Percentiles rank a stretch among this genome's conserved stretches.
Evolutionary conservation across 129 eudicot genomes (phyloP).

Genomic region (Smallanthus sonchifolius): DNA sequence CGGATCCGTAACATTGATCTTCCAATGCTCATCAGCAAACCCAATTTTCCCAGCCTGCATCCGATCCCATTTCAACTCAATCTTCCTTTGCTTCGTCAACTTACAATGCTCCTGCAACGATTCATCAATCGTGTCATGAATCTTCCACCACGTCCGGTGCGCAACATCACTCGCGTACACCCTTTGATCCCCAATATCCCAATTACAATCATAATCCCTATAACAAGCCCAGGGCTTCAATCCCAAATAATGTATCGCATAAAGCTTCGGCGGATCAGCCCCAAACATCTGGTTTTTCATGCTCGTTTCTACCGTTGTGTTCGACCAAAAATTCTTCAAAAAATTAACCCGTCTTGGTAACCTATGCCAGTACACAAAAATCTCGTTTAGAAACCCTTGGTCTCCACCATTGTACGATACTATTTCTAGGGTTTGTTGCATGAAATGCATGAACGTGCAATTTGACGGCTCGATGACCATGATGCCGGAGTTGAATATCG

Average conservation of each 20-base stretch:
- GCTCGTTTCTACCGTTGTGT: slow-evolving; percentile 44
- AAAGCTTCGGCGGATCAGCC: slow-evolving; percentile 76
- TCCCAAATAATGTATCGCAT: slow-evolving; percentile 78
- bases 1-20: slow-evolving; percentile 78
- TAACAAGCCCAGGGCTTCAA: slow-evolving; percentile 91
- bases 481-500: slow-evolving; percentile 85
- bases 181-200: slow-evolving; percentile 57
- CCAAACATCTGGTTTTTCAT: slow-evolving; percentile 78
- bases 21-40: slow-evolving; percentile 54
- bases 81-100: slow-evolving; percentile 54
- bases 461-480: slow-evolving; percentile 93
- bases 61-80: slow-evolving; percentile 67
- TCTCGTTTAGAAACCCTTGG: slow-evolving; percentile 84
- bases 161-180: slow-evolving; percentile 90
- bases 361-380: slow-evolving; percentile 88
- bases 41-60: slow-evolving; percentile 49
- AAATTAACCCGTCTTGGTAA: slow-evolving; percentile 79
- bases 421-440: slow-evolving; percentile 42
- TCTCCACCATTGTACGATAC: slow-evolving; percentile 91
- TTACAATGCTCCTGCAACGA: slow-evolving; percentile 50
- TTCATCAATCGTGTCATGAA: slow-evolving; percentile 68
- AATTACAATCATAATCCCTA: slow-evolving; percentile 86
- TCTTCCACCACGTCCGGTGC: slow-evolving; percentile 75
- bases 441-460: slow-evolving; percentile 59
- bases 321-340: slow-evolving; percentile 84